Conservation (phyloP, 768 basidiomycete genomes). For the Saitozyma sp. region DNA sequence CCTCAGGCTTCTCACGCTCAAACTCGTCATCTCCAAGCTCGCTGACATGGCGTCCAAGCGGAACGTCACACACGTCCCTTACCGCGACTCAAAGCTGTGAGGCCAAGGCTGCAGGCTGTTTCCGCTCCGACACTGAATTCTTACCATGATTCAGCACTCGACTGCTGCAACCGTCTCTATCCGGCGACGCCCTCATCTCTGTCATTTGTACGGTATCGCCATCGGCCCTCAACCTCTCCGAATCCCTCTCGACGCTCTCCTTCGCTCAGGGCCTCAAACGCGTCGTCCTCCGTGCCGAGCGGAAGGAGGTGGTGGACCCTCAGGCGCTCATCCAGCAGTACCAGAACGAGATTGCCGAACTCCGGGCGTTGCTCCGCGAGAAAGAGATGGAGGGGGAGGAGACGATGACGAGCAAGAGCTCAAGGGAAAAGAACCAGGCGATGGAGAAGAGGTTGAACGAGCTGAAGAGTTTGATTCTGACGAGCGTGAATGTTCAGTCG, state of each 20-base stretch:
- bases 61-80: conserved; percentile 79
- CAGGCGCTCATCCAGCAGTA: conserved; percentile 92
- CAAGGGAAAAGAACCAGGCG: conserved; percentile 31
- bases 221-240: conserved; percentile 70
- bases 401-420: background rate
- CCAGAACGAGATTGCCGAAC: conserved; percentile 87
- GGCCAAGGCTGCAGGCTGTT: conserved; percentile 6
- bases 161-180: conserved; percentile 89
- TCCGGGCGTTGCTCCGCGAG: conserved; percentile 62
- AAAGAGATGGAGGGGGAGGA: conserved; percentile 21
- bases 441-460: conserved; percentile 46
- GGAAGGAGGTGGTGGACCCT: conserved; percentile 90
- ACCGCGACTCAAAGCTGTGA: conserved; percentile 84
- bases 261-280: conserved; percentile 91
- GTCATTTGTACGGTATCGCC: conserved; percentile 97
- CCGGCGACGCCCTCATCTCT: conserved; percentile 91
- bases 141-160: conserved; percentile 59
- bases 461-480: conserved; percentile 55
- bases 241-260: conserved; percentile 82
- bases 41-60: conserved; percentile 70
- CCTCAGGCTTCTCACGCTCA: conserved; percentile 79
- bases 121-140: background rate
- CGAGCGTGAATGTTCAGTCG: conserved; percentile 78
- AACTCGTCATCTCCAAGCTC: conserved; percentile 86
- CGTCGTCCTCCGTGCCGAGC: conserved; percentile 82